Evolutionary conservation across 768 basidiomycete species (phyloP).

Genomic region (Mycena venus): DNA sequence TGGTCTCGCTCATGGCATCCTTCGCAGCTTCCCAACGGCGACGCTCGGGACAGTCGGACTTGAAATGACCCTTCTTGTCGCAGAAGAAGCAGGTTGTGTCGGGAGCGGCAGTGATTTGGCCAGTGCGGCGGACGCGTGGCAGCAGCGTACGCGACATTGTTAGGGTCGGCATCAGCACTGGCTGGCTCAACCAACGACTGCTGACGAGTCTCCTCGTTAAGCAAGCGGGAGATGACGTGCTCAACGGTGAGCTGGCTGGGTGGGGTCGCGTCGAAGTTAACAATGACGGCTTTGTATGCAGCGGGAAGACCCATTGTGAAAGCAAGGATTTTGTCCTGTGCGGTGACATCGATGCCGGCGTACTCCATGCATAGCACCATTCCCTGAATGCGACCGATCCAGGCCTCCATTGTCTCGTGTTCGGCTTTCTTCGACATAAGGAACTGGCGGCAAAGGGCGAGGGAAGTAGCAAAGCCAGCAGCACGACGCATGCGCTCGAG

Average conservation of each 20-base stretch:
- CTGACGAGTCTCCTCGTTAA: slow-evolving; percentile 17
- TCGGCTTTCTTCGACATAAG: slow-evolving; percentile 10
- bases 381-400: slow-evolving; percentile 9
- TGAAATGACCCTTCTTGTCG: slow-evolving; percentile 14
- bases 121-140: slow-evolving; percentile 28
- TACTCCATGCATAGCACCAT: slow-evolving; percentile 6
- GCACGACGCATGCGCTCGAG: slow-evolving; percentile 13
- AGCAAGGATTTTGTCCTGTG: slow-evolving; percentile 11
- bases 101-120: too few relatives aligned
- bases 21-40: background rate
- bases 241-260: slow-evolving; percentile 15
- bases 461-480: slow-evolving; percentile 9
- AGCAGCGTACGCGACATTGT: slow-evolving; percentile 23
- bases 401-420: slow-evolving; percentile 9
- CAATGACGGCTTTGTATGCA: slow-evolving; percentile 19
- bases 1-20: background rate
- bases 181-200: too few relatives aligned
- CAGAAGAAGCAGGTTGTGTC: slow-evolving; percentile 11
- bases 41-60: slow-evolving; percentile 20
- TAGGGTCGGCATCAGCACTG: slow-evolving; percentile 10
- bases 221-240: slow-evolving; percentile 13
- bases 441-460: slow-evolving; percentile 19
- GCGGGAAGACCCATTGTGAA: slow-evolving; percentile 24
- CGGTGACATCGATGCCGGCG: background rate
- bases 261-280: slow-evolving; percentile 23